phyloP scores from a whole-genome alignment of 192 early-diverging fungal genomes.

The Chytriomyces sp. region DNA sequence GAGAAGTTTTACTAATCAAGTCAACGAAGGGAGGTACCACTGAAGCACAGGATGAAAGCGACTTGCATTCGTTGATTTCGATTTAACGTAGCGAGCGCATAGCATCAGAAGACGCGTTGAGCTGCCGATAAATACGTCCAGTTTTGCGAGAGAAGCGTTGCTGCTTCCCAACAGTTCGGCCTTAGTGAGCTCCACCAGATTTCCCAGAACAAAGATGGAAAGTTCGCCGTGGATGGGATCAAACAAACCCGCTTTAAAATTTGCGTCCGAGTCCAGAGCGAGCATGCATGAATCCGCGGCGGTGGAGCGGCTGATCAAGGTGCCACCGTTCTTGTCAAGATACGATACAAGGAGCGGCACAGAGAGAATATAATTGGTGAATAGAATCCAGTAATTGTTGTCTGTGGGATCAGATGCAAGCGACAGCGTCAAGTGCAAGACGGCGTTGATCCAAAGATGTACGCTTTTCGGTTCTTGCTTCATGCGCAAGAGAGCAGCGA shows the following conservation, averaged over 20 bases:
- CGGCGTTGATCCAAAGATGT: conserved; percentile 17
- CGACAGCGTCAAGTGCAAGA: neutral
- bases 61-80: conserved; percentile 20
- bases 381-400: neutral
- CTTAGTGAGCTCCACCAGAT: neutral
- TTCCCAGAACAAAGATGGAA: conserved; percentile 18
- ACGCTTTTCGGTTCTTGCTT: neutral
- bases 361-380: conserved; percentile 12
- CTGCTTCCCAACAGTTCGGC: neutral
- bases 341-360: conserved; percentile 8
- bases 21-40: conserved; percentile 9
- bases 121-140: neutral
- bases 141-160: neutral
- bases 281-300: neutral
- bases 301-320: neutral
- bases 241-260: neutral
- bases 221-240: conserved; percentile 19
- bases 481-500: neutral
- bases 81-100: conserved; percentile 22
- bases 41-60: conserved; percentile 37
- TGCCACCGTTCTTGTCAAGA: conserved; percentile 4
- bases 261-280: neutral
- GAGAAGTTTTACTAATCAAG: neutral
- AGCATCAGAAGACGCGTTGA: conserved; percentile 3
- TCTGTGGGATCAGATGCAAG: neutral